These are phyloP conservation scores for Thymus mandschuricus DNA, from an alignment of 257 asterid species.

Conservation along the genomic window DNA sequence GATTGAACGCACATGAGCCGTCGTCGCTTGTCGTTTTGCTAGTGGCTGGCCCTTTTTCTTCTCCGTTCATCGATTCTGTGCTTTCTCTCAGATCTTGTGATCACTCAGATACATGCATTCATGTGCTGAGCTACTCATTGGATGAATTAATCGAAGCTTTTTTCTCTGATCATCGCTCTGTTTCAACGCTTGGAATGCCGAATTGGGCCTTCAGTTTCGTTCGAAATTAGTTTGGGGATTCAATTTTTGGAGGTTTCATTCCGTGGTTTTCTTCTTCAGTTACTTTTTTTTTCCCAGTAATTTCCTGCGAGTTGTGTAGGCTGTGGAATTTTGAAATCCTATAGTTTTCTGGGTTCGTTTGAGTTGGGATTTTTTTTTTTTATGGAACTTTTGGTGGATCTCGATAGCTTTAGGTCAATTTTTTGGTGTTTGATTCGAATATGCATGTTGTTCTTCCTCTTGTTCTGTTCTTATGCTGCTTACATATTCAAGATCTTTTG, in stretches of 20 bases:
- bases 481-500: constrained; percentile 15
- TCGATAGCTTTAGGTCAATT: constrained; percentile 17
- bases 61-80: constrained; percentile 23
- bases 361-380: constrained; percentile 29
- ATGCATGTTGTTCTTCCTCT: constrained; percentile 16
- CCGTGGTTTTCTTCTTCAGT: not conserved
- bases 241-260: constrained; percentile 19
- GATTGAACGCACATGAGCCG: constrained; percentile 35
- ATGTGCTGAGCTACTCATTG: not conserved
- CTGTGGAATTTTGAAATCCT: not conserved
- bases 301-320: not conserved
- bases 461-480: constrained; percentile 5
- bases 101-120: constrained; percentile 32
- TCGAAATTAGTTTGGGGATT: constrained; percentile 5
- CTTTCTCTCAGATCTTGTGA: constrained; percentile 35
- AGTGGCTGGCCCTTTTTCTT: constrained; percentile 10
- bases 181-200: constrained; percentile 14
- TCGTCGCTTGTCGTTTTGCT: constrained; percentile 35
- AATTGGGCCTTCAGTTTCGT: constrained; percentile 30
- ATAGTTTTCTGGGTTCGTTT: not conserved
- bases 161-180: constrained; percentile 30
- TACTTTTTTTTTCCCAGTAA: not conserved
- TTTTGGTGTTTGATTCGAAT: constrained; percentile 21
- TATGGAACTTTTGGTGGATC: constrained; percentile 39
- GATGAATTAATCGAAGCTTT: not conserved